Evolutionary conservation across 2,329 filamentous ascomycete species (phyloP), one percentile per base, ranked within the genome.

Genomic region (Neopestalotiopsis clavispora): DNA sequence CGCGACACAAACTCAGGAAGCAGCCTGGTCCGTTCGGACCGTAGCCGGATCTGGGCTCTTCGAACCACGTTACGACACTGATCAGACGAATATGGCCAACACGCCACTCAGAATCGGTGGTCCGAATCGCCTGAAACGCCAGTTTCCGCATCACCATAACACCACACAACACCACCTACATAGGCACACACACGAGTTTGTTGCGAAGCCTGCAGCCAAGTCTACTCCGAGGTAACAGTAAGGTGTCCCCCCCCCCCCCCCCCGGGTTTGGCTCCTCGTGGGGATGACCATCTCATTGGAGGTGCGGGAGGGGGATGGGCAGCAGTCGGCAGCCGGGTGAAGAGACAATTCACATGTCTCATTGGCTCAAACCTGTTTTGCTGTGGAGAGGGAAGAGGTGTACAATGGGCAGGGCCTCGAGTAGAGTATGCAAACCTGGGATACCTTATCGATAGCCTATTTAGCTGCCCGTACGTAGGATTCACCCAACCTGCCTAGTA

Each of bases 91-190:
- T 56, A 20, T 56, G 45, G 40, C 40, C 34, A 32, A 28, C 30
- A 56, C 28, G 49, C 63, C 63, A 66, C 17, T 57, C 63, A 57
- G 4, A 38, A 5, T 20, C 40, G 14, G 38, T 49, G 9, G 40
- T 32, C 52, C n/a, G 63, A 57, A 20, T 66, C 45, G 34, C 63
- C 63, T 66, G 63, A 66, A 66, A 66, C 63, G n/a, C 14, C 34
- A 23, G 20, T 20, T 66, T 34, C 49, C 62, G n/a, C 63, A 56
- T 66, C 63, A 66, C 28, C 63, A 56, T 49, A 49, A 56, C 40
- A 17, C 23, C 23, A 28, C 14, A 52, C 17, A 52, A 28, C 61
- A 32, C 34, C 60, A 30, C 60, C 60, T 63, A 38, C 34, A 28
- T 52, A 52, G 45, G 32, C 30, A 30, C 59, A 38, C 30, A 34